Conservation (phyloP, 768 basidiomycete species). For the Phanerodontia chrysosporium region DNA sequence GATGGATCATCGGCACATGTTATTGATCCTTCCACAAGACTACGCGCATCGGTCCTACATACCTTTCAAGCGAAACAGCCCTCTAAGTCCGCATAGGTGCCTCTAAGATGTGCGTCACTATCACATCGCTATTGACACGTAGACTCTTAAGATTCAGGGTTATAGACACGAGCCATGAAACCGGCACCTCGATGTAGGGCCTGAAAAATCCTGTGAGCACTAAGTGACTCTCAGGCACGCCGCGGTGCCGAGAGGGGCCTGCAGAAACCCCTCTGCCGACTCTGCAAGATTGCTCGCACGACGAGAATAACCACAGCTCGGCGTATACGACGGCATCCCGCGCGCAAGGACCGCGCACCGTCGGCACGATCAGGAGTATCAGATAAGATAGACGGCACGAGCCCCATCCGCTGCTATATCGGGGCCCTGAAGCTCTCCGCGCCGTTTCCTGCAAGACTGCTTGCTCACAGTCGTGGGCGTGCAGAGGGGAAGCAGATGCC, state of each 20-base stretch:
- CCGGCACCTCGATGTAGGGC: too few relatives aligned
- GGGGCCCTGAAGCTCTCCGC: too few relatives aligned
- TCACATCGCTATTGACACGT: background rate
- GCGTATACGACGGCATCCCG: too few relatives aligned
- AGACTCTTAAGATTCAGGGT: background rate
- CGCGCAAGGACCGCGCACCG: background rate
- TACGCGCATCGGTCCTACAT: too few relatives aligned
- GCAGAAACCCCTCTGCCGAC: too few relatives aligned
- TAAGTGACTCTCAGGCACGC: background rate
- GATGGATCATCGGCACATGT: background rate
- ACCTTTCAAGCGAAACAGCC: too few relatives aligned
- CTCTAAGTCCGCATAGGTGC: background rate
- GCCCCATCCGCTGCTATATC: background rate
- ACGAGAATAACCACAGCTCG: too few relatives aligned
- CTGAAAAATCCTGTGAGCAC: background rate
- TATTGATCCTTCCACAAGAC: too few relatives aligned
- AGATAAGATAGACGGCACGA: constrained; percentile 2
- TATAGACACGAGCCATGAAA: too few relatives aligned
- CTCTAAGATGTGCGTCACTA: background rate
- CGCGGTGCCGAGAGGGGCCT: background rate
- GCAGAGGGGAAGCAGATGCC: background rate
- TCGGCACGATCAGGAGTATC: background rate
- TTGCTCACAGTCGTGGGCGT: too few relatives aligned
- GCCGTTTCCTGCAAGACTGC: too few relatives aligned
- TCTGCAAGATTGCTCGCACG: too few relatives aligned